Base-by-base conservation (phyloP, 1,139 yeast genomes). In the Kazachstania sp. region DNA sequence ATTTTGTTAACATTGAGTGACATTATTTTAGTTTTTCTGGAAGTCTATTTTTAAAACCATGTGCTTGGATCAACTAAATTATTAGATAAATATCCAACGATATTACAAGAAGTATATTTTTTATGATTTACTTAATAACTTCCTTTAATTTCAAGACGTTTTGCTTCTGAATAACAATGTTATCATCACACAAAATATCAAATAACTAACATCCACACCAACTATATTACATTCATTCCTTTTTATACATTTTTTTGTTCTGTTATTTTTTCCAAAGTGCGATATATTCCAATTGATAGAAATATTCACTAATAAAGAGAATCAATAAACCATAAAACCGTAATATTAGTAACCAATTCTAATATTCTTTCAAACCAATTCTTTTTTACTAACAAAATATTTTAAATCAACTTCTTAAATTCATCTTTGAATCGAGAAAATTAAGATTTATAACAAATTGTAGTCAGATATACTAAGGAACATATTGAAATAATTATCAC, bases 181-280 rank as follows among this genome's bases (percentile, higher is more conserved):
- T 23, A 7, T 23, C 3, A 23, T 9, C 28, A 23, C 6, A 7
- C 28, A 23, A 23, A 23, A 9, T 23, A 23, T 7, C 28, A 23
- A 23, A 23, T 7, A 23, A 23, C 8, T 23, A 23, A 23, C 28
- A 23, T 9, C 28, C 8, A 23, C 9, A 36, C 38, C 38, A 36
- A 36, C 38, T 36, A 36, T 6, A 38, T 26, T 38, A 38, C 32
- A 38, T 28, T 38, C 31, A 38, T 15, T 38, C 41, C 28, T 38
- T 38, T 30, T 20, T 15, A 6, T 11, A 15, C n/a, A 31, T 13
- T 31, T 15, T 23, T 32, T 32, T 32, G 12, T 15, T 13, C 11
- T 32, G 11, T 15, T 2, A 4, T 15, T 15, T 3, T 31, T 4
- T 32, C 19, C 36, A 1, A 32, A 15, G 15, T 8, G 18, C 6